Percentiles rank a stretch among this genome's conserved stretches.
Evolutionary conservation across 352 stramenopile species (phyloP).

Genomic region (Phytopythium mirpurense): DNA sequence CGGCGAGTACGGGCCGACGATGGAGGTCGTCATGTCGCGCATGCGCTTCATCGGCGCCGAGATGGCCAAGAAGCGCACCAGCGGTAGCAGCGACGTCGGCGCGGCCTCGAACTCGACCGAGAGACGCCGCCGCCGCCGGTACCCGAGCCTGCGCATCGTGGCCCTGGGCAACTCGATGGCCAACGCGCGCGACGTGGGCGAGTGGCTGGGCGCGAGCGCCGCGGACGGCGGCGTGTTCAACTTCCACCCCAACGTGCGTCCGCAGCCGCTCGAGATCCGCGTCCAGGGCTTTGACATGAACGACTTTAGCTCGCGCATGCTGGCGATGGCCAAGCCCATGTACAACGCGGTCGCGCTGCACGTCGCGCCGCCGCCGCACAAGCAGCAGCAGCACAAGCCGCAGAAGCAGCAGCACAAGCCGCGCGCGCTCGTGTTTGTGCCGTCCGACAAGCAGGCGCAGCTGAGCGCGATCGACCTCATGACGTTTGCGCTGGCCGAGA

Average conservation of each 20-base stretch:
- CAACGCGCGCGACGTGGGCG: slow-evolving; percentile 96
- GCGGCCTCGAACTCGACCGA: too few relatives aligned
- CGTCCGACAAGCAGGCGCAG: slow-evolving; percentile 97
- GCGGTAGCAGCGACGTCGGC: too few relatives aligned
- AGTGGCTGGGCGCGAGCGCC: slow-evolving; percentile 95
- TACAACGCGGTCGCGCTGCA: slow-evolving; percentile 95
- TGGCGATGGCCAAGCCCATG: slow-evolving; percentile 98
- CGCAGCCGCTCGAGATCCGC: slow-evolving; percentile 95
- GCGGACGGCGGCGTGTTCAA: slow-evolving; percentile 77
- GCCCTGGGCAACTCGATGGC: slow-evolving; percentile 95
- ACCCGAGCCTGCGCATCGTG: slow-evolving; percentile 87
- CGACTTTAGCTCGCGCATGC: slow-evolving; percentile 94
- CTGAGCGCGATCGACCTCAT: slow-evolving; percentile 99
- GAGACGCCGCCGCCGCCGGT: slow-evolving; percentile 14
- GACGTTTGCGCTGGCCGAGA: slow-evolving; percentile 92
- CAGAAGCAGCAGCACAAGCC: too few relatives aligned
- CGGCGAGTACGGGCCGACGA: slow-evolving; percentile 83
- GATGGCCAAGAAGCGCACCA: slow-evolving; percentile 73
- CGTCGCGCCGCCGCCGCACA: slow-evolving; percentile 15
- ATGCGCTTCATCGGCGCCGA: slow-evolving; percentile 97
- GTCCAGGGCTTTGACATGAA: slow-evolving; percentile 98
- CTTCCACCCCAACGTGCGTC: slow-evolving; percentile 89
- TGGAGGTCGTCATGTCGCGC: slow-evolving; percentile 97
- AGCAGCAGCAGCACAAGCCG: too few relatives aligned
- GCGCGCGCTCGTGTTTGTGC: slow-evolving; percentile 95